Evolutionary conservation across 176 grass and related monocot species (phyloP).

Genomic region (Oryza officinalis): DNA sequence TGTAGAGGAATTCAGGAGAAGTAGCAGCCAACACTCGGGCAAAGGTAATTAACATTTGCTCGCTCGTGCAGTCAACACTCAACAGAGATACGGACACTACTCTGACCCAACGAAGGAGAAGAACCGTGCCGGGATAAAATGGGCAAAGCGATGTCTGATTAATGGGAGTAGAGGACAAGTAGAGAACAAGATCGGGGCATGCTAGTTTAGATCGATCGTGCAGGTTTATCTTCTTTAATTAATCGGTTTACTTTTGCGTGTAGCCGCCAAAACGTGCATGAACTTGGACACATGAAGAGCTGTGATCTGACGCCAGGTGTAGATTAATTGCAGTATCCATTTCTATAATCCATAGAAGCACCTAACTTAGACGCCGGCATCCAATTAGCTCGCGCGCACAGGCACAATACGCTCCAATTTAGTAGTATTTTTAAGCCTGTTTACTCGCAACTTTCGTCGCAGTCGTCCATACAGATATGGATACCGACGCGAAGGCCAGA

Average conservation of each 20-base stretch:
- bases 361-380: neutral
- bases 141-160: neutral
- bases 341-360: neutral
- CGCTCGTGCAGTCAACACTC: neutral
- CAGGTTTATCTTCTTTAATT: neutral
- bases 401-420: neutral
- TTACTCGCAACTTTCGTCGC: neutral
- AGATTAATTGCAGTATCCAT: neutral
- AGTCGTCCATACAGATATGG: neutral
- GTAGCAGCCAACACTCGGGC: too few relatives aligned
- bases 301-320: neutral
- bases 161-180: neutral
- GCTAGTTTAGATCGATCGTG: neutral
- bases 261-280: neutral
- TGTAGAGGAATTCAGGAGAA: neutral
- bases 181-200: neutral
- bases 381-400: neutral
- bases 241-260: neutral
- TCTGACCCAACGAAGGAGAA: neutral
- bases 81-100: neutral
- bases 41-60: neutral
- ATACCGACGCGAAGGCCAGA: neutral
- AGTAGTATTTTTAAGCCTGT: too few relatives aligned
- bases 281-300: neutral
- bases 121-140: neutral